Conservation (phyloP, 805 yeast species). For the Kuraishia ogatae region DNA sequence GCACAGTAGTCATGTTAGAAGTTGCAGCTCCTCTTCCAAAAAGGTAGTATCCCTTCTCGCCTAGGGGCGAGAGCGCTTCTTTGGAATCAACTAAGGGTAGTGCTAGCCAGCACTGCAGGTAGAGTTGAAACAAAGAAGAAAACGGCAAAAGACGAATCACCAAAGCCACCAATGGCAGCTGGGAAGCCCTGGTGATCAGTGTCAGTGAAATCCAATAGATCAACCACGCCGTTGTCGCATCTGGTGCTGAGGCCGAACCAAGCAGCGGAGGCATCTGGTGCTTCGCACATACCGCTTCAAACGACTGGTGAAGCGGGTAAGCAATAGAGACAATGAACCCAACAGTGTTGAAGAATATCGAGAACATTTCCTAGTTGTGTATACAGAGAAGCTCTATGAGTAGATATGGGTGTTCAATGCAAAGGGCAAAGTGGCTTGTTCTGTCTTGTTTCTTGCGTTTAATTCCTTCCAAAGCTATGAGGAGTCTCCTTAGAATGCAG, state of each 20-base stretch:
- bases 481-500: neutral
- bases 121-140: conserved; percentile 36
- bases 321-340: conserved; percentile 29
- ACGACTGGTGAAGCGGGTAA: conserved; percentile 29
- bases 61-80: neutral
- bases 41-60: neutral
- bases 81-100: conserved; percentile 25
- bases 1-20: neutral
- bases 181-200: conserved; percentile 16
- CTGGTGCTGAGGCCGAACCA: neutral
- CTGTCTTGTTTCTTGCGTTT: neutral
- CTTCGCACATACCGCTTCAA: conserved; percentile 17
- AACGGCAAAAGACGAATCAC: conserved; percentile 47
- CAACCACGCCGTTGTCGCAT: conserved; percentile 27
- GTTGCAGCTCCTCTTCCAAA: neutral
- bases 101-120: conserved; percentile 52
- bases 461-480: neutral
- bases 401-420: no score
- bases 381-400: no score
- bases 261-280: conserved; percentile 29
- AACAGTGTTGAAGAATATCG: conserved; percentile 19
- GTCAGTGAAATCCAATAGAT: conserved; percentile 64
- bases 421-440: no score
- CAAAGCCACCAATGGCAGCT: conserved; percentile 19
- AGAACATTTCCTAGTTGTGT: conserved; percentile 22